Percentiles rank a stretch among this genome's conserved stretches.
These are phyloP conservation scores for Mesotaenium endlicherianum DNA, from an alignment of 139 green algal species.

Conservation along the genomic window DNA sequence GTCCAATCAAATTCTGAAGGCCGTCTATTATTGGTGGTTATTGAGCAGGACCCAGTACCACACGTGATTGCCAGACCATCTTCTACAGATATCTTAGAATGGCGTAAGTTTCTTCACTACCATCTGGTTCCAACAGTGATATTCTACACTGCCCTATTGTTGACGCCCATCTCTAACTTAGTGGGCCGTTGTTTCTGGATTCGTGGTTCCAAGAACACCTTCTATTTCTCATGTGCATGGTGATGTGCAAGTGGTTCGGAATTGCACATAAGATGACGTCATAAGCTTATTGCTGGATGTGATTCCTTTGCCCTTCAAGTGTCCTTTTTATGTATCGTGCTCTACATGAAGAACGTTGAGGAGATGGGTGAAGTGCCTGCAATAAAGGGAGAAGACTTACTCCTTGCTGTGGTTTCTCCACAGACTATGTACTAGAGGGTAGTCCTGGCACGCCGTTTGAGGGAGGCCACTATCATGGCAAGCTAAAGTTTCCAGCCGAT, in stretches of 20 bases:
- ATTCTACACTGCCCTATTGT: neutral
- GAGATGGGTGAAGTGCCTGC: no score
- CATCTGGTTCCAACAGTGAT: neutral
- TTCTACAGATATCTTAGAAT: constrained; percentile 37
- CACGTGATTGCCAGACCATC: constrained; percentile 19
- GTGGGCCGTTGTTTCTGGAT: neutral
- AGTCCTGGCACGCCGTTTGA: constrained; percentile 33
- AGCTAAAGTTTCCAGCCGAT: constrained; percentile 90
- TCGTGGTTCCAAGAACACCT: neutral
- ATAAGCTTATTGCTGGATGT: no score
- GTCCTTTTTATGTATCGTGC: no score
- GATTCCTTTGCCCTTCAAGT: neutral
- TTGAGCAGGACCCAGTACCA: constrained; percentile 37
- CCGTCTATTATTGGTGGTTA: no score
- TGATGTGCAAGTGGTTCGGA: neutral
- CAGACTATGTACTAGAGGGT: constrained; percentile 47
- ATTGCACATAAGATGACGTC: neutral
- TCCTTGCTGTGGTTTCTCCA: neutral
- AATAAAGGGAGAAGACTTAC: no score
- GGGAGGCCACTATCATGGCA: constrained; percentile 87
- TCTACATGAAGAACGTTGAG: no score
- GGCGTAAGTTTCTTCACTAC: constrained; percentile 6
- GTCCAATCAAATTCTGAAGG: no score
- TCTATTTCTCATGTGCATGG: neutral
- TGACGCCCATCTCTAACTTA: neutral